These are phyloP conservation scores for Cystobasidium pallidum DNA, from an alignment of 1,284 basidiomycete species.

Conservation along the genomic window DNA sequence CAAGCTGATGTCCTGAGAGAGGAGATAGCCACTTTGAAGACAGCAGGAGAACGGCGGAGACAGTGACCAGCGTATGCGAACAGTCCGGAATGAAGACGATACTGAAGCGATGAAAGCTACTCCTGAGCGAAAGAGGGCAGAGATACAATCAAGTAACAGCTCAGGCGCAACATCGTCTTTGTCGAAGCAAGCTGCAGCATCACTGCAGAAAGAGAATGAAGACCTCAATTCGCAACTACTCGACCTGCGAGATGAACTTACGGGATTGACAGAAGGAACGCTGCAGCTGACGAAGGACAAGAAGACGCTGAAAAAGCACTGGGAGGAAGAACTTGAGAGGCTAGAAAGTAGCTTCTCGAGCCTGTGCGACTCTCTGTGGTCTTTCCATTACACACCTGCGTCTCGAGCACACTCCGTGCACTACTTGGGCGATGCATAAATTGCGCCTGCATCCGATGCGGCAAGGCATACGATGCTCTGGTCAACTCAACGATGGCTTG, in stretches of 20 bases:
- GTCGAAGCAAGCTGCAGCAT: neutral
- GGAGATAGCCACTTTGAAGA: slow-evolving; percentile 9
- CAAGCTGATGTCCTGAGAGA: slow-evolving; percentile 17
- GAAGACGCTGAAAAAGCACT: slow-evolving; percentile 2
- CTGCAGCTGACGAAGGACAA: slow-evolving; percentile 8
- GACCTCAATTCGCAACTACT: slow-evolving; percentile 2
- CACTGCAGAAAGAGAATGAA: neutral
- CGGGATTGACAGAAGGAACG: neutral
- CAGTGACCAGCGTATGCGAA: neutral
- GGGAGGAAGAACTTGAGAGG: neutral
- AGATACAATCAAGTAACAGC: neutral
- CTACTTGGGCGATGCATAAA: too few relatives aligned
- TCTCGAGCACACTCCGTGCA: too few relatives aligned
- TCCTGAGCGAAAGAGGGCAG: neutral
- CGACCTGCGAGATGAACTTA: neutral
- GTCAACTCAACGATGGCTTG: too few relatives aligned
- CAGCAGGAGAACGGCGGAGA: slow-evolving; percentile 1
- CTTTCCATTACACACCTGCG: slow-evolving; percentile 5
- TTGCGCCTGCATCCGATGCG: neutral
- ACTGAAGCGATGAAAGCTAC: neutral
- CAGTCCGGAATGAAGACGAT: neutral
- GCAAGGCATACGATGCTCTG: neutral
- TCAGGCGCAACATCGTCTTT: neutral
- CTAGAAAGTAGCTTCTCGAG: neutral
- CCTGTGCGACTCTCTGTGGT: neutral